Conservation (phyloP, 805 yeast species). For the Cyberlindnera galapagoensis region DNA sequence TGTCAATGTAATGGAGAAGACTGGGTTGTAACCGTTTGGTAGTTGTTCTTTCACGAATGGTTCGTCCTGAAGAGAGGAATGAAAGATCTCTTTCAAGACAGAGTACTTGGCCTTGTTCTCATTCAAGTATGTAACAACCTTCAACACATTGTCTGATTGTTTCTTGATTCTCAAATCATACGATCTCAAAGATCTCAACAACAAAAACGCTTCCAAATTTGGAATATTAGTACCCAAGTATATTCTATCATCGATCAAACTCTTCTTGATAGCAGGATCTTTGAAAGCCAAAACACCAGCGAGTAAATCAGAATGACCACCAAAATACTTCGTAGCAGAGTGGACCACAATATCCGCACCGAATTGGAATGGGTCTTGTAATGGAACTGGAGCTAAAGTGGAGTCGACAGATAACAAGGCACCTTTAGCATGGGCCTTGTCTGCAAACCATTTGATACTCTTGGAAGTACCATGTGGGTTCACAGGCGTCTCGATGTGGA, state of each 20-base stretch:
- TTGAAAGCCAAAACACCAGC: slow-evolving; percentile 78
- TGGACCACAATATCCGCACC: slow-evolving; percentile 91
- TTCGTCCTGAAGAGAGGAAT: slow-evolving; percentile 74
- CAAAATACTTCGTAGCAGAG: slow-evolving; percentile 89
- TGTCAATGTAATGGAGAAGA: slow-evolving; percentile 57
- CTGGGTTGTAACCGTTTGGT: slow-evolving; percentile 64
- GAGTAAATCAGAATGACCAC: slow-evolving; percentile 90
- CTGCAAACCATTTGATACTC: slow-evolving; percentile 58
- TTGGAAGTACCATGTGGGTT: slow-evolving; percentile 72
- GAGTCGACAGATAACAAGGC: slow-evolving; percentile 72
- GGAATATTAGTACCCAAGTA: slow-evolving; percentile 75
- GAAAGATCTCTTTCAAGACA: slow-evolving; percentile 47
- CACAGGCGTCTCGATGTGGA: slow-evolving; percentile 84
- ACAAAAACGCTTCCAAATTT: slow-evolving; percentile 66
- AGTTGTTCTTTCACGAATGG: slow-evolving; percentile 59
- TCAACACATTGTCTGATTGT: slow-evolving; percentile 59
- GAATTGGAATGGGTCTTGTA: slow-evolving; percentile 70
- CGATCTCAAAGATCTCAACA: slow-evolving; percentile 77
- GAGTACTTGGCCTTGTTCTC: slow-evolving; percentile 45
- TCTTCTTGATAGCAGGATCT: slow-evolving; percentile 36
- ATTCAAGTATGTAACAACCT: slow-evolving; percentile 51
- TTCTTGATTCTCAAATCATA: slow-evolving; percentile 61
- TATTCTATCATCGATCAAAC: slow-evolving; percentile 56
- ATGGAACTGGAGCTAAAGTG: slow-evolving; percentile 92
- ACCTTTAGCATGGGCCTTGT: slow-evolving; percentile 70